Percentiles rank a stretch among this genome's conserved stretches.
These are phyloP conservation scores for Populus ilicifolia DNA, from an alignment of 345 rosid genomes.

Conservation along the genomic window DNA sequence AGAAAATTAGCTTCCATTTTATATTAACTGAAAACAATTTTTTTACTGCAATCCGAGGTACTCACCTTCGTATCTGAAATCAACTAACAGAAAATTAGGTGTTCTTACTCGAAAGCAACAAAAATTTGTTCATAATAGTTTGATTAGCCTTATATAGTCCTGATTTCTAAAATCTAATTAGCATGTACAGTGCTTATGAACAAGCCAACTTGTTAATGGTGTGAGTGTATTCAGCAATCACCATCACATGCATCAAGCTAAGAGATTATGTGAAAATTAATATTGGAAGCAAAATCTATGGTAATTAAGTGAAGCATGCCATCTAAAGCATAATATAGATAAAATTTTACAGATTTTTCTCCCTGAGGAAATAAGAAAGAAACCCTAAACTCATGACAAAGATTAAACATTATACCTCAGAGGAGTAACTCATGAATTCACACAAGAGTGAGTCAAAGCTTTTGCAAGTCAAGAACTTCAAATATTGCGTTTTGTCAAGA, in stretches of 20 bases:
- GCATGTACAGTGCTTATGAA: background rate
- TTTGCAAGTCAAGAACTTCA: background rate
- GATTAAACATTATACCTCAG: conserved; percentile 9
- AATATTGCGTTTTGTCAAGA: background rate
- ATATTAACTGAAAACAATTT: background rate
- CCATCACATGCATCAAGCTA: background rate
- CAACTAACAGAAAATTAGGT: background rate
- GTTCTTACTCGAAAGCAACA: background rate
- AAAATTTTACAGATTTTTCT: conserved; percentile 1
- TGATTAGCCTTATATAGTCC: background rate
- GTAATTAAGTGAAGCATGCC: background rate
- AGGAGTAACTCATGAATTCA: background rate
- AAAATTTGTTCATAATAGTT: background rate
- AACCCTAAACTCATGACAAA: background rate
- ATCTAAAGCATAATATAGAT: background rate
- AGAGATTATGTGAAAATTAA: background rate
- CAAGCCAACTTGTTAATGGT: background rate
- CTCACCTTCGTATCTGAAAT: background rate
- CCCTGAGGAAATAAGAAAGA: conserved; percentile 6
- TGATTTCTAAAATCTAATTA: background rate
- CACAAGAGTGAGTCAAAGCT: background rate
- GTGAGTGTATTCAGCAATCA: too few relatives aligned
- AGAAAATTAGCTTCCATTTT: background rate
- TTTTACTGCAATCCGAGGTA: background rate
- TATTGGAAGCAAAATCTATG: background rate